Evolutionary conservation across 768 basidiomycete genomes (phyloP), one percentile per base, ranked within the genome.

Genomic region (Auriscalpium vulgare): DNA sequence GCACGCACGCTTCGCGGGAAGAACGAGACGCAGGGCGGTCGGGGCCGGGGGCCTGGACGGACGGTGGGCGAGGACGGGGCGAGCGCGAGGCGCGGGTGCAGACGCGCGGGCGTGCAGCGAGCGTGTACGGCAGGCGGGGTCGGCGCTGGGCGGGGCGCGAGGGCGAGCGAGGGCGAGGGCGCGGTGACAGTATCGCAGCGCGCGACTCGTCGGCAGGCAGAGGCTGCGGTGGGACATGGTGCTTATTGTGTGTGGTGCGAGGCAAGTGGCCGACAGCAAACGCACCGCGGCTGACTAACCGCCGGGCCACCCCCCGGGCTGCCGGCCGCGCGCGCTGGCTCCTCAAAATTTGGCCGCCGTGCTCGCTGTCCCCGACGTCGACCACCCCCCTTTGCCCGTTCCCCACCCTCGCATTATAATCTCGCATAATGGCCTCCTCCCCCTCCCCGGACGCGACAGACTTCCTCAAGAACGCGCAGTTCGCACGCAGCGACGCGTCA

Each of bases 401-500:
- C 21, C 50, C 43, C 37, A 23, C 16, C 38, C 19, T 35, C 51
- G 47, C 17, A 37, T 13, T 50, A 16, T 55, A 34, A 17, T 36
- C 46, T 36, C 23, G 40, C 36, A 40, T 61, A 54, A 57, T 62
- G 61, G 54, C 61, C 47, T 6, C 55, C 8, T 40, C 49, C 9
- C 14, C 49, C 10, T 21, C 53, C 11, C 59, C 49, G 16, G 49
- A 56, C 50, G 51, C 56, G 10, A 54, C 61, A 3, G 59, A 60
- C 56, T 51, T 61, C 17, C 51, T 62, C 10, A 57, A 58, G 53
- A 60, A 60, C 46, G 61, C 61, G 38, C 49, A 51, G n/a, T 60
- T 62, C 56, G 55, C 61, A 51, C 61, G 14, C 76, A 49, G 17
- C 52, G 72, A 73, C 52, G 72, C 73, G 45, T 63, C 63, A 16